Evolutionary conservation across 2,329 filamentous ascomycete genomes (phyloP), one percentile per base, ranked within the genome.

Genomic region (Ceratocystis eucalypticola): DNA sequence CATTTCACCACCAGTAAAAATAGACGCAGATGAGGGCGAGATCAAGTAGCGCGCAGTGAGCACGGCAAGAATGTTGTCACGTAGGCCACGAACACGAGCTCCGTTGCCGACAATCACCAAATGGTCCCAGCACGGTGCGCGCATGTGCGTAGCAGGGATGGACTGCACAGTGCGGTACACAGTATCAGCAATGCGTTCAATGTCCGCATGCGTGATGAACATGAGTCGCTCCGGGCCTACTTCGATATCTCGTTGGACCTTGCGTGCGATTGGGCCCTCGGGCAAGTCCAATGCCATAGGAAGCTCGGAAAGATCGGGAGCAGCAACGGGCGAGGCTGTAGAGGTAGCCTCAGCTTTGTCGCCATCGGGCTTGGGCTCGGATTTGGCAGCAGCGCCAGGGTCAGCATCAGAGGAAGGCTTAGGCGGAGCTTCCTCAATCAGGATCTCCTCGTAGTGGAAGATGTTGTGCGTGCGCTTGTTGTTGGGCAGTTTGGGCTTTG

Each of bases 91-190:
- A 61, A 84, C 79, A 61, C 82, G 81, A 46, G 80, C 86, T 67
- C 94, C 94, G 72, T 96, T 96, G 71, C 94, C 94, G 64, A 96
- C 88, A 66, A 99, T 88, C 70, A 96, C 87, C 64, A 99, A 77
- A 68, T 88, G 89, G 71, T 97, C 93, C 94, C 94, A 99, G 69
- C 95, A 87, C 45, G 88, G 82, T 45, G 89, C 87, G 57, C 94
- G 86, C 79, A 91, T 92, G 71, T 88, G 87, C 70, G 91, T 85
- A 69, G 96, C 91, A 59, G 90, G 86, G 28, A 96, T 89, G 45
- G 86, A 84, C 71, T 92, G 87, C 64, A 97, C 85, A 0, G 90
- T 87, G 67, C 87, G 85, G 75, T 96, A 91, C 70, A 97, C 88
- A 48, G 89, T 85, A 65, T 88, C 87, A 28, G 89, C 89, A 69